Evolutionary conservation across 371 early-diverging fungal genomes (phyloP), one percentile per base, ranked within the genome.

Genomic region (Rhizopus arrhizus): DNA sequence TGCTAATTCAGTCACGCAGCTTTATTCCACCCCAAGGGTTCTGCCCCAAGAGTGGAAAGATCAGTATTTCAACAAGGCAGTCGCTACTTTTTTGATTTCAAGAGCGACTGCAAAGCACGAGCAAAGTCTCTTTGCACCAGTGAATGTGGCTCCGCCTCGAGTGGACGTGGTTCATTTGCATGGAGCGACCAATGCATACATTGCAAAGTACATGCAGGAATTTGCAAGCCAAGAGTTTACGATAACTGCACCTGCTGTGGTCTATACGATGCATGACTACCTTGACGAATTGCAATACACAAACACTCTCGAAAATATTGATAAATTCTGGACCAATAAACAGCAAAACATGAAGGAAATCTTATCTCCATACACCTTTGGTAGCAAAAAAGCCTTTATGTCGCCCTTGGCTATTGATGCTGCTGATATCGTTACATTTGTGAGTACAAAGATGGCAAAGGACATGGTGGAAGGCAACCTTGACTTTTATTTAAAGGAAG

Each of bases 231-330:
- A 49, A 64, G 66, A 55, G 63, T 48, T 6, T 61, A 66, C 61
- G 72, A 76, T 60, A 65, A 73, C 59, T 81, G 82, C 84, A 0
- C 88, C 88, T 33, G 75, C 84, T 6, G 68, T 88, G 56, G 73
- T 88, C 28, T 88, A 88, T 56, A 84, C 88, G 3, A 71, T 88
- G 69, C 82, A 88, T 50, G 83, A 88, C 55, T 81, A 86, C 50
- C 56, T 78, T 15, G 85, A 86, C 22, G 88, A 88, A 57, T 68
- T 85, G 9, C 81, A 82, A 47, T 84, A 86, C 54, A 73, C 83
- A 1, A 83, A 84, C 55, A 70, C 74, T 9, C 60, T 79, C 22
- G 65, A 64, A 9, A 88, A 83, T 40, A 78, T 85, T 2, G 63
- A 72, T 53, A 85, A 81, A 61, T 88, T 88, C 35, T 64, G 61